Evolutionary conservation across 345 rosid species (phyloP).

Genomic region (Rhodamnia argentea): DNA sequence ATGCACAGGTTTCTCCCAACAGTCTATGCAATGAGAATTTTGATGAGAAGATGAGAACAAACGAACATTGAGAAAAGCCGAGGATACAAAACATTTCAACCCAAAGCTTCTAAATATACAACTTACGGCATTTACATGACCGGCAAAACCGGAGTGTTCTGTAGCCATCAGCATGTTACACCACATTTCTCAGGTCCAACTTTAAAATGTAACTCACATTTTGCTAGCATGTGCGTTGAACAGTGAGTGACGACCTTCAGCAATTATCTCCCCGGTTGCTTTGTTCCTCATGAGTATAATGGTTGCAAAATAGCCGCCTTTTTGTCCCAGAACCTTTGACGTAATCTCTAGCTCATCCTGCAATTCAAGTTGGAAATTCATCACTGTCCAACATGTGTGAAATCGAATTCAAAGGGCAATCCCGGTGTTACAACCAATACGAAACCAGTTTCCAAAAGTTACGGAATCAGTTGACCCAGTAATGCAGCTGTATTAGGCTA

Average conservation of each 20-base stretch:
- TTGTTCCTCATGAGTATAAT: conserved; percentile 59
- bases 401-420: neutral
- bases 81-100: neutral
- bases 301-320: conserved; percentile 66
- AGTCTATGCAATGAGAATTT: neutral
- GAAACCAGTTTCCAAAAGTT: neutral
- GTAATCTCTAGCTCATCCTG: conserved; percentile 87
- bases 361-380: neutral
- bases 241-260: conserved; percentile 92
- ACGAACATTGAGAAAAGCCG: neutral
- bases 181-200: neutral
- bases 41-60: neutral
- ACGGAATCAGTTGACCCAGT: neutral
- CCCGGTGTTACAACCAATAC: neutral
- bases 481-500: neutral
- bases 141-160: too few relatives aligned
- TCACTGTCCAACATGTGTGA: neutral
- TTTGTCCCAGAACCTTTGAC: conserved; percentile 54
- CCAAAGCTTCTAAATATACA: neutral
- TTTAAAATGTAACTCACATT: conserved; percentile 21
- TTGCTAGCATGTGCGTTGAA: conserved; percentile 60
- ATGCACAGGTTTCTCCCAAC: neutral
- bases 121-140: neutral
- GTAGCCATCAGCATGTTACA: neutral
- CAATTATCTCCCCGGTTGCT: conserved; percentile 64